Evolutionary conservation across 2,329 filamentous ascomycete species (phyloP).

Genomic region (Fusarium sp.): DNA sequence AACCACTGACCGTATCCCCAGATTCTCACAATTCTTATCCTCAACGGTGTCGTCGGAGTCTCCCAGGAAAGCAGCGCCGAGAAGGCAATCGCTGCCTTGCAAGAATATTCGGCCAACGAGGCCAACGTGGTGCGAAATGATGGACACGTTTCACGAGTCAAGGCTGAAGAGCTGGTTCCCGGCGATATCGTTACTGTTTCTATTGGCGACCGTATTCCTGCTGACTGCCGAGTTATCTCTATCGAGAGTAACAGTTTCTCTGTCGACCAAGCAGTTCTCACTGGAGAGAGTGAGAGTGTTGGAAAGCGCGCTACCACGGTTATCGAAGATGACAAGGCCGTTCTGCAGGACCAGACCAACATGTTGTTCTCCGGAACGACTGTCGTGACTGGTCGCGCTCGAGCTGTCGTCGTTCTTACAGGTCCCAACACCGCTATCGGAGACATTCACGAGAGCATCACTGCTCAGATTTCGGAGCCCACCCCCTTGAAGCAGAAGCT

Average conservation of each 20-base stretch:
- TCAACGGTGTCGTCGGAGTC: conserved; percentile 97
- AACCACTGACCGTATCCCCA: conserved; percentile 55
- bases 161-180: conserved; percentile 97
- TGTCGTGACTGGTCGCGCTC: conserved; percentile 93
- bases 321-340: conserved; percentile 84
- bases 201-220: conserved; percentile 93
- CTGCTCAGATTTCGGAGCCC: conserved; percentile 96
- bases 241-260: conserved; percentile 98
- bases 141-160: conserved; percentile 84
- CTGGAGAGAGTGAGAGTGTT: conserved; percentile 97
- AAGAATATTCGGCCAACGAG: conserved; percentile 99
- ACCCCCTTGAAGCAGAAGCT: conserved; percentile 98
- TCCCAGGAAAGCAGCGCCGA: conserved; percentile 99
- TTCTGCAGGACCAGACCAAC: conserved; percentile 97
- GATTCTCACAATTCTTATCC: conserved; percentile 96
- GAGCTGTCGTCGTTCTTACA: conserved; percentile 90
- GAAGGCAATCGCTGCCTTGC: conserved; percentile 96
- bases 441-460: conserved; percentile 99
- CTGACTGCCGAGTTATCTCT: conserved; percentile 90
- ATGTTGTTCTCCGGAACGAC: conserved; percentile 99
- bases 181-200: conserved; percentile 91
- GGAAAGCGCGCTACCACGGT: conserved; percentile 80
- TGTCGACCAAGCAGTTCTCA: conserved; percentile 96
- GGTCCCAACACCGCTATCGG: conserved; percentile 94
- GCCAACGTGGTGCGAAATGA: conserved; percentile 90